Conservation (phyloP, 2,329 filamentous ascomycete genomes). For the Colletotrichum neosansevieriae region DNA sequence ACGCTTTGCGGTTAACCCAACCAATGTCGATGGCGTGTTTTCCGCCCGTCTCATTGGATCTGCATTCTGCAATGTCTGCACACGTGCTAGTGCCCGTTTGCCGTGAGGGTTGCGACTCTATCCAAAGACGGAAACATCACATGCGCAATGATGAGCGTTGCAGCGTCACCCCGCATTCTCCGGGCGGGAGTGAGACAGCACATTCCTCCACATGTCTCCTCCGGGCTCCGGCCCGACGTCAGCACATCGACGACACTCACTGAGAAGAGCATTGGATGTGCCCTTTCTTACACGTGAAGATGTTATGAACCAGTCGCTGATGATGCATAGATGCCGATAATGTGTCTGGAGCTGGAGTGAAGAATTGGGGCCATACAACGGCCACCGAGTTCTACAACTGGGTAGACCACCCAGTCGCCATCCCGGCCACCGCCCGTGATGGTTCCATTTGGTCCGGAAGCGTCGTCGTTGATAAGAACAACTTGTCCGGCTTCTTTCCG, state of each 20-base stretch:
- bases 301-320: conserved; percentile 9
- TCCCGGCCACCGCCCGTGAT: conserved; percentile 61
- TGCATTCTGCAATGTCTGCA: conserved; percentile 27
- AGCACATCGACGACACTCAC: not conserved
- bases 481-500: conserved; percentile 75
- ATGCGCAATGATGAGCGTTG: conserved; percentile 35
- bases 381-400: conserved; percentile 72
- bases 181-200: conserved; percentile 10
- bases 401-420: conserved; percentile 73
- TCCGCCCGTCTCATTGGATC: conserved; percentile 39
- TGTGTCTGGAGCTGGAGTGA: conserved; percentile 61
- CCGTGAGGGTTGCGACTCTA: conserved; percentile 25
- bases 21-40: conserved; percentile 46
- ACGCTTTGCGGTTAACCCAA: not conserved
- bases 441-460: conserved; percentile 66
- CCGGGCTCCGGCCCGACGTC: no score
- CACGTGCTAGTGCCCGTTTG: conserved; percentile 38
- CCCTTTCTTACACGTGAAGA: not conserved
- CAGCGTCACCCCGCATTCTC: conserved; percentile 36
- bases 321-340: conserved; percentile 44
- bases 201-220: conserved; percentile 5
- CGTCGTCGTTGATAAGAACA: conserved; percentile 70
- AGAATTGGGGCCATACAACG: conserved; percentile 77
- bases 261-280: not conserved
- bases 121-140: conserved; percentile 35